phyloP scores from a whole-genome alignment of 352 stramenopile genomes.

The Plasmopara halstedii region DNA sequence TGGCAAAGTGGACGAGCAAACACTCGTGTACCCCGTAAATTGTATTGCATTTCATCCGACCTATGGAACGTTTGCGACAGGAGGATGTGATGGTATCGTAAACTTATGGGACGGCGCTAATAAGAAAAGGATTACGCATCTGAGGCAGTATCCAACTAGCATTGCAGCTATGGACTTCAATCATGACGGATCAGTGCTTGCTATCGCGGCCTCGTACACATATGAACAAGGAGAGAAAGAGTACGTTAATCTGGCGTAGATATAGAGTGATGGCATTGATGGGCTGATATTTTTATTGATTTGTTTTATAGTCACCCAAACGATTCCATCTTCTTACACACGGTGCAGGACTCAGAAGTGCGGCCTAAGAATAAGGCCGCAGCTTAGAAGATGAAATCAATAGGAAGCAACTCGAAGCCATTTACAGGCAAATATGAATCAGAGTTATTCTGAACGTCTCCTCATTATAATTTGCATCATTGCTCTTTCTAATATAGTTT shows the following conservation, averaged over 20 bases:
- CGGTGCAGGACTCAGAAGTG: constrained; percentile 84
- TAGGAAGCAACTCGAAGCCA: no score
- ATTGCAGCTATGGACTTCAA: constrained; percentile 94
- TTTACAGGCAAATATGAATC: background rate
- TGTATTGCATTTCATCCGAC: constrained; percentile 92
- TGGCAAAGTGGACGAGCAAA: constrained; percentile 72
- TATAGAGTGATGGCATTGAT: background rate
- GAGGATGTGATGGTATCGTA: constrained; percentile 90
- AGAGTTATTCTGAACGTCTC: no score
- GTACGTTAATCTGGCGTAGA: constrained; percentile 27
- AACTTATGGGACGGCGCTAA: constrained; percentile 93
- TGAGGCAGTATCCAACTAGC: constrained; percentile 80
- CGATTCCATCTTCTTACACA: constrained; percentile 91
- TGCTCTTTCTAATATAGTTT: no score
- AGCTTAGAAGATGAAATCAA: constrained; percentile 11
- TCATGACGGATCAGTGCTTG: constrained; percentile 87
- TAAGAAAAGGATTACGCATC: constrained; percentile 91
- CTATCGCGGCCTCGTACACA: constrained; percentile 94
- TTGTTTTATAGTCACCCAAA: constrained; percentile 68
- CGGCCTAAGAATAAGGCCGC: constrained; percentile 59
- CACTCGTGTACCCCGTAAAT: constrained; percentile 94
- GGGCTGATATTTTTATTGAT: no score
- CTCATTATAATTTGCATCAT: no score
- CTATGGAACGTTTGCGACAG: constrained; percentile 93
- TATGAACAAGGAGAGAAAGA: constrained; percentile 97